Conservation (phyloP, 1,284 basidiomycete genomes). For the Moesziomyces sp. region DNA sequence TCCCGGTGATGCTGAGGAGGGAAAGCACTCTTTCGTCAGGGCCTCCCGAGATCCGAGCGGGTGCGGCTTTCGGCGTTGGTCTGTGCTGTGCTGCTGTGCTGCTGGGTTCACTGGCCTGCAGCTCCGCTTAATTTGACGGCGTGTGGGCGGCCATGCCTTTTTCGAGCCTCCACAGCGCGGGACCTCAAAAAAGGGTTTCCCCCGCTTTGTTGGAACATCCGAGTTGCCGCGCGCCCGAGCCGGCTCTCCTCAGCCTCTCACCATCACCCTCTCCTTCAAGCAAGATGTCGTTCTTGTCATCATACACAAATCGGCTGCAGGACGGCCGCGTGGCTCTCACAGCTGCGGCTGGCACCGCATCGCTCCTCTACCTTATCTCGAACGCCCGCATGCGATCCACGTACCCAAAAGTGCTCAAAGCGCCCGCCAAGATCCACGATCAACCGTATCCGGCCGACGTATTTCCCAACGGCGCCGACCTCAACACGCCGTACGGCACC, state of each 20-base stretch:
- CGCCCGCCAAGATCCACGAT: constrained; percentile 34
- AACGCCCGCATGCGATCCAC: constrained; percentile 28
- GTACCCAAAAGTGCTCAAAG: constrained; percentile 41
- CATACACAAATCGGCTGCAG: constrained; percentile 18
- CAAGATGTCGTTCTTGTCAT: constrained; percentile 22
- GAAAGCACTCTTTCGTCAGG: not conserved
- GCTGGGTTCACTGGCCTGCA: too few species aligned
- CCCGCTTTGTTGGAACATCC: not conserved
- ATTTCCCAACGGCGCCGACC: constrained; percentile 34
- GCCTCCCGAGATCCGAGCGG: not conserved
- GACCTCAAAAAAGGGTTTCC: not conserved
- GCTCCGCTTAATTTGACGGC: too few species aligned
- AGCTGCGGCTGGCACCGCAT: constrained; percentile 35
- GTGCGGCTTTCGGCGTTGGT: not conserved
- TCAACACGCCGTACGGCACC: constrained; percentile 37
- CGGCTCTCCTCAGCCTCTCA: not conserved
- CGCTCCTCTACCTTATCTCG: constrained; percentile 29
- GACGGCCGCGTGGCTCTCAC: constrained; percentile 28
- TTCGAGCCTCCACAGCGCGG: not conserved
- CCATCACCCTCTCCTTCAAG: not conserved
- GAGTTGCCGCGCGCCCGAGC: not conserved
- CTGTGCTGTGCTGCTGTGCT: not conserved
- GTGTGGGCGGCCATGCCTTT: too few species aligned
- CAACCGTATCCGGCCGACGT: constrained; percentile 41
- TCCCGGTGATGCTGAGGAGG: not conserved